Percentiles rank a stretch among this genome's conserved stretches.
phyloP scores from a whole-genome alignment of 495 filamentous ascomycete genomes.

The Astrothelium macrocarpum region DNA sequence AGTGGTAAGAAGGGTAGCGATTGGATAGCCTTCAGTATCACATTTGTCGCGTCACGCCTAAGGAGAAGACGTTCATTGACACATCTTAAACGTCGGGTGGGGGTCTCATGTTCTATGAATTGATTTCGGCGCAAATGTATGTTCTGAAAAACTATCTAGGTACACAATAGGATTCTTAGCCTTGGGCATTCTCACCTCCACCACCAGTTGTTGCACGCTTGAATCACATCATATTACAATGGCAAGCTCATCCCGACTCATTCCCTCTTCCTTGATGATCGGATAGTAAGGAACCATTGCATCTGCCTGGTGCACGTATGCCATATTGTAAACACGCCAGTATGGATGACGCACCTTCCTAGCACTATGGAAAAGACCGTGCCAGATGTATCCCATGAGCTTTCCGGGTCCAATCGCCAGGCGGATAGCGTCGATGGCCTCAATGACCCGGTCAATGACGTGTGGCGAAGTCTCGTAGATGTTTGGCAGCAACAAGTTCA shows the following conservation, averaged over 20 bases:
- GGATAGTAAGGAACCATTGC: slow-evolving; percentile 95
- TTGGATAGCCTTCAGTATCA: too few relatives aligned
- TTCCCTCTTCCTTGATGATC: slow-evolving; percentile 62
- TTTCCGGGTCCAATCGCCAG: slow-evolving; percentile 86
- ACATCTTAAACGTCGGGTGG: too few relatives aligned
- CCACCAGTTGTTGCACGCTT: neutral
- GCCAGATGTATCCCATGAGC: slow-evolving; percentile 96
- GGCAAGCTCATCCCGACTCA: slow-evolving; percentile 66
- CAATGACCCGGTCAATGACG: slow-evolving; percentile 95
- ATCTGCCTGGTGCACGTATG: slow-evolving; percentile 91
- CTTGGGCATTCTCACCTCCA: too few relatives aligned
- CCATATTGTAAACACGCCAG: slow-evolving; percentile 92
- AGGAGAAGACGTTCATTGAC: too few relatives aligned
- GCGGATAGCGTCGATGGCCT: slow-evolving; percentile 92
- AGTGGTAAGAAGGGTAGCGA: too few relatives aligned
- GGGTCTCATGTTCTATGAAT: too few relatives aligned
- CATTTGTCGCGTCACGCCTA: too few relatives aligned
- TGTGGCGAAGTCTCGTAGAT: slow-evolving; percentile 97
- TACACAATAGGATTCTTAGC: too few relatives aligned
- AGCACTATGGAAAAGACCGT: slow-evolving; percentile 92
- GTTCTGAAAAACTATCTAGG: too few relatives aligned
- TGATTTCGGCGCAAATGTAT: too few relatives aligned
- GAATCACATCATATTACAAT: slow-evolving; percentile 59
- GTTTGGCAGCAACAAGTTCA: slow-evolving; percentile 93
- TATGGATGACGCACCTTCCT: slow-evolving; percentile 88